Evolutionary conservation across 192 early-diverging fungal genomes (phyloP).

Genomic region (Coemansia sp.): DNA sequence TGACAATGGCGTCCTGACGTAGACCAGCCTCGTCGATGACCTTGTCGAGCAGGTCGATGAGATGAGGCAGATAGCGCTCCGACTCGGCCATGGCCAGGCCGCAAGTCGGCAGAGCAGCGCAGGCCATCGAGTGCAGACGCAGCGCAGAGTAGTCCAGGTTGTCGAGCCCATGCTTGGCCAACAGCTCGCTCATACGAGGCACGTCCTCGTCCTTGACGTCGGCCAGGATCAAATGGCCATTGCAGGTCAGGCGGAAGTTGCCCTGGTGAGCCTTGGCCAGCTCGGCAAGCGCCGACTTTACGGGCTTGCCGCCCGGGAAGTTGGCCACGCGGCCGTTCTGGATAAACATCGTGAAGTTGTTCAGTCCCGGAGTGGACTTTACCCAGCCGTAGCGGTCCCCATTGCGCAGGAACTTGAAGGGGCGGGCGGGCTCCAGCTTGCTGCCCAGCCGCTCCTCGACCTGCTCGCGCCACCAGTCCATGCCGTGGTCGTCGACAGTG

Average conservation of each 20-base stretch:
- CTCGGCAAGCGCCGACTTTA: conserved; percentile 76
- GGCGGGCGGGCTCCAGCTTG: conserved; percentile 62
- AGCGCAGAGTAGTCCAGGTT: conserved; percentile 77
- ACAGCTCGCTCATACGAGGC: conserved; percentile 46
- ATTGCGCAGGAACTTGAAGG: conserved; percentile 81
- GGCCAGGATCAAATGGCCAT: conserved; percentile 87
- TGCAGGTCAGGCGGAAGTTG: conserved; percentile 86
- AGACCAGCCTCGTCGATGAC: conserved; percentile 79
- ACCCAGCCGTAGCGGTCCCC: conserved; percentile 95
- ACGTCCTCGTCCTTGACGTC: conserved; percentile 72
- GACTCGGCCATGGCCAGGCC: conserved; percentile 95
- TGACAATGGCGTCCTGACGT: conserved; percentile 83
- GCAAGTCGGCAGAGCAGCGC: conserved; percentile 94
- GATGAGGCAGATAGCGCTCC: conserved; percentile 87
- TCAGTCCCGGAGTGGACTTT: conserved; percentile 21
- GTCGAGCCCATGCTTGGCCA: conserved; percentile 71
- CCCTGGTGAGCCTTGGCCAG: conserved; percentile 72
- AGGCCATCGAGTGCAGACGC: conserved; percentile 90
- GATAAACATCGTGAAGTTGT: conserved; percentile 83
- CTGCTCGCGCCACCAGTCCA: conserved; percentile 87
- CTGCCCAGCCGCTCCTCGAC: conserved; percentile 80
- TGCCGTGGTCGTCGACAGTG: conserved; percentile 92
- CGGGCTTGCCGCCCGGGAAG: conserved; percentile 64
- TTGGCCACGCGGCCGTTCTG: conserved; percentile 92
- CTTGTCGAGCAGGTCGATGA: conserved; percentile 77